Base-by-base conservation (phyloP, 768 basidiomycete genomes). In the Cyathus striatus region DNA sequence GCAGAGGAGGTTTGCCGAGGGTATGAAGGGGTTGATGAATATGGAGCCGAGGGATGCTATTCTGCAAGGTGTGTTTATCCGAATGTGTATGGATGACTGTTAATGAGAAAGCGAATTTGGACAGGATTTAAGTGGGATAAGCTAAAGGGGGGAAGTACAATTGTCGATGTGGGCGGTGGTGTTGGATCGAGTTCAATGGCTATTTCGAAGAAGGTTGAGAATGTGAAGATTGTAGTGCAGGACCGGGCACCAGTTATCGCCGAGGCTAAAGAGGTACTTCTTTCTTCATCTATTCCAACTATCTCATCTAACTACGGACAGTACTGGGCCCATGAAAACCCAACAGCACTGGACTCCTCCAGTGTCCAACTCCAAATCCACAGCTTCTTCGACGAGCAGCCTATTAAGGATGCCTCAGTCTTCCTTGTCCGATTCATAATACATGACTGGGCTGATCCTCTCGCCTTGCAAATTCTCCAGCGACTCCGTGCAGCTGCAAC, bases 371-470 rank as follows among this genome's bases (percentile, higher is more conserved):
- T 12, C n/a, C n/a, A n/a, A 69, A 75, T 65, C 4, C 79, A 82
- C 47, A 76, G 81, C 58, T 82, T 81, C 54, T 81, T 82, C 56
- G 65, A 60, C 9, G 73, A 74, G 2, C 81, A 82, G 48, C 62
- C 62, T 12, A 45, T 51, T 32, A 48, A 43, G 38, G 34, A 65
- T 40, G 57, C 75, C 51, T 65, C 76, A 1, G 70, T 79, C 5
- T 82, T 73, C 50, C 56, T 81, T n/a, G 55, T 82, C 16, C 68
- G 78, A 23, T 72, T 74, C 17, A 68, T 81, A 38, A 65, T 77
- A 23, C 81, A 83, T 48, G 80, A 83, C 51, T 81, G 81, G 80
- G 71, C 79, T 2, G 80, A 82, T 45, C 58, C 56, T 1, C 20
- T 12, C 10, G 39, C 39, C 13, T n/a, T 12, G 39, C 21, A 40